These are phyloP conservation scores for Strobilomyces confusus DNA, from an alignment of 768 basidiomycete species.

Conservation along the genomic window DNA sequence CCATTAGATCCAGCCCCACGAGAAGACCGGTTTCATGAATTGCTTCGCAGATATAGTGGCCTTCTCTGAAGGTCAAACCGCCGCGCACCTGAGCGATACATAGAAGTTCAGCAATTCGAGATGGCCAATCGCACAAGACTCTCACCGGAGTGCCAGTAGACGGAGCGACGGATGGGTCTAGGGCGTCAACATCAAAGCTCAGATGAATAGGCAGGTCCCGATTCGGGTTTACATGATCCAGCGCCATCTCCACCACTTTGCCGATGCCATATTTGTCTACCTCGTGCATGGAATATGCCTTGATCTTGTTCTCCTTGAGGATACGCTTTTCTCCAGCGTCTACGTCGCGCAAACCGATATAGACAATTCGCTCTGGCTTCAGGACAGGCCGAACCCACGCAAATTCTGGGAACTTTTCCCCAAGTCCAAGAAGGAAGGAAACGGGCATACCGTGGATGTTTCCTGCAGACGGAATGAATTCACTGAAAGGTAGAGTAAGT, in stretches of 20 bases:
- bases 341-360: slow-evolving; percentile 94
- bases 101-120: not conserved
- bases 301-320: slow-evolving; percentile 74
- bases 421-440: slow-evolving; percentile 75
- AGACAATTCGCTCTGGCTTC: slow-evolving; percentile 77
- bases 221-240: slow-evolving; percentile 88
- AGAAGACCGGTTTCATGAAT: slow-evolving; percentile 90
- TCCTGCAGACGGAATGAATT: slow-evolving; percentile 39
- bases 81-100: slow-evolving; percentile 76
- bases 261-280: slow-evolving; percentile 88
- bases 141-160: slow-evolving; percentile 88
- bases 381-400: slow-evolving; percentile 63
- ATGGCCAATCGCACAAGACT: not conserved
- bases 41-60: slow-evolving; percentile 96
- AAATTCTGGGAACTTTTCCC: slow-evolving; percentile 39
- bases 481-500: not conserved
- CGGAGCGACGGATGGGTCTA: slow-evolving; percentile 95
- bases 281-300: slow-evolving; percentile 90
- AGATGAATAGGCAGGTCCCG: slow-evolving; percentile 86
- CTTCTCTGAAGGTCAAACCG: slow-evolving; percentile 93
- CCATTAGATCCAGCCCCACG: slow-evolving; percentile 93
- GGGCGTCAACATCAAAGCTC: slow-evolving; percentile 93
- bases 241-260: slow-evolving; percentile 92
- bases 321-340: slow-evolving; percentile 87
- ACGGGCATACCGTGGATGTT: slow-evolving; percentile 99